These are phyloP conservation scores for Wallacemonas sp. DNA, from an alignment of 208 protist species.

Conservation along the genomic window DNA sequence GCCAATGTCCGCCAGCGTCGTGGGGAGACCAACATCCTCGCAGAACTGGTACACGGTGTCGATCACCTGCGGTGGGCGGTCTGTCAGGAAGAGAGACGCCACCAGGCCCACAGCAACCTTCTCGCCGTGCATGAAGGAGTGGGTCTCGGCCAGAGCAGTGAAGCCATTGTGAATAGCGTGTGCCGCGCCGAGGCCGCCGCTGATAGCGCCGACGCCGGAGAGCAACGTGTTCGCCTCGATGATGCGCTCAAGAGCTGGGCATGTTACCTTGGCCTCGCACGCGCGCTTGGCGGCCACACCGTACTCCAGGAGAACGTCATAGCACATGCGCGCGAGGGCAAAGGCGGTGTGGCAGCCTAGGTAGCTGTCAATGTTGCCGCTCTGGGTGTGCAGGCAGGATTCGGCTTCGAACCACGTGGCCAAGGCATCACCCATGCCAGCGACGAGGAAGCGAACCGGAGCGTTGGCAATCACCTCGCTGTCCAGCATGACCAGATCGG, in stretches of 20 bases:
- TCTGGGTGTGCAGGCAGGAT: conserved; percentile 17
- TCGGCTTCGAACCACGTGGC: conserved; percentile 28
- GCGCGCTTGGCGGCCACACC: conserved; percentile 23
- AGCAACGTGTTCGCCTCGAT: conserved; percentile 35
- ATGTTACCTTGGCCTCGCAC: conserved; percentile 24
- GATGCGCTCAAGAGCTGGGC: conserved; percentile 26
- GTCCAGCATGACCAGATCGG: conserved; percentile 29
- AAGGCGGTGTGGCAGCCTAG: conserved; percentile 25
- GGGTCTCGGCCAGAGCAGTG: conserved; percentile 14
- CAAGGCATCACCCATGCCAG: conserved; percentile 34
- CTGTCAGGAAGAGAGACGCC: conserved; percentile 21
- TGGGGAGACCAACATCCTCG: conserved; percentile 24
- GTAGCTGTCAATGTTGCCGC: conserved; percentile 21
- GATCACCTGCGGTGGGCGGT: conserved; percentile 10
- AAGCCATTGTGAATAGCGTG: conserved; percentile 39
- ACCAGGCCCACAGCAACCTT: conserved; percentile 24
- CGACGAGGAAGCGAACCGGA: conserved; percentile 28
- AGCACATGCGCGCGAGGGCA: conserved; percentile 29
- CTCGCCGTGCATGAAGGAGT: conserved; percentile 26
- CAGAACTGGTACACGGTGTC: conserved; percentile 26
- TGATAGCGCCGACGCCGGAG: conserved; percentile 25
- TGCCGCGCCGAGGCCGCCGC: conserved; percentile 19
- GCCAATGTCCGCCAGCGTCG: conserved; percentile 25
- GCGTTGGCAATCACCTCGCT: conserved; percentile 24
- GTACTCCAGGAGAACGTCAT: conserved; percentile 25